These are phyloP conservation scores for Herpetospermum pedunculosum DNA, from an alignment of 306 rosid species.

Conservation along the genomic window DNA sequence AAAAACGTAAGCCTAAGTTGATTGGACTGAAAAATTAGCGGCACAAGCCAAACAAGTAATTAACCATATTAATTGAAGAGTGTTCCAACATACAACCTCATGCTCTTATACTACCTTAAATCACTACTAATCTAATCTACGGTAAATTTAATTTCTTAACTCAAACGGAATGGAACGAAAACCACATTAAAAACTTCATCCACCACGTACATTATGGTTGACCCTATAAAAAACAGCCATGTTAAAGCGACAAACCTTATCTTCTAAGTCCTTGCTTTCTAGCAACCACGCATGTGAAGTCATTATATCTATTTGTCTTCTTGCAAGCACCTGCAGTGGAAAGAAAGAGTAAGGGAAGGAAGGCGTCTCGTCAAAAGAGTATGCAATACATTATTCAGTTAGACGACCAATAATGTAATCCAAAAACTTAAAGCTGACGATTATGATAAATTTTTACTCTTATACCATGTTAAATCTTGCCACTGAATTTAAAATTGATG, in stretches of 20 bases:
- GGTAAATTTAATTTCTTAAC: too few relatives aligned
- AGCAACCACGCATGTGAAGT: constrained; percentile 74
- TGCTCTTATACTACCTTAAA: background rate
- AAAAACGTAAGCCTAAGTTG: background rate
- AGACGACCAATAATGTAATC: background rate
- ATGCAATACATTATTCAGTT: background rate
- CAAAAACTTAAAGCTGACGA: too few relatives aligned
- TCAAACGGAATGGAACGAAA: too few relatives aligned
- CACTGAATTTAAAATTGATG: too few relatives aligned
- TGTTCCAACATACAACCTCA: background rate
- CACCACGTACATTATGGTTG: background rate
- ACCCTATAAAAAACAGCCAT: background rate
- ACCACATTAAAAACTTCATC: background rate
- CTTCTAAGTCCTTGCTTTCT: constrained; percentile 60
- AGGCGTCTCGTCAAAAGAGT: background rate
- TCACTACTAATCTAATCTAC: background rate
- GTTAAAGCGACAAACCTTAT: constrained; percentile 46
- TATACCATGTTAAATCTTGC: too few relatives aligned
- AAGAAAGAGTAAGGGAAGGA: constrained; percentile 5
- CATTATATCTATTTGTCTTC: constrained; percentile 60
- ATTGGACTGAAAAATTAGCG: background rate
- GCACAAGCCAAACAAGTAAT: too few relatives aligned
- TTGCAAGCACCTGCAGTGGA: constrained; percentile 60
- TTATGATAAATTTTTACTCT: too few relatives aligned
- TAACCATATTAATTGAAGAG: too few relatives aligned